These are phyloP conservation scores for Carex parvula DNA, from an alignment of 176 grass and related monocot species.

Conservation along the genomic window DNA sequence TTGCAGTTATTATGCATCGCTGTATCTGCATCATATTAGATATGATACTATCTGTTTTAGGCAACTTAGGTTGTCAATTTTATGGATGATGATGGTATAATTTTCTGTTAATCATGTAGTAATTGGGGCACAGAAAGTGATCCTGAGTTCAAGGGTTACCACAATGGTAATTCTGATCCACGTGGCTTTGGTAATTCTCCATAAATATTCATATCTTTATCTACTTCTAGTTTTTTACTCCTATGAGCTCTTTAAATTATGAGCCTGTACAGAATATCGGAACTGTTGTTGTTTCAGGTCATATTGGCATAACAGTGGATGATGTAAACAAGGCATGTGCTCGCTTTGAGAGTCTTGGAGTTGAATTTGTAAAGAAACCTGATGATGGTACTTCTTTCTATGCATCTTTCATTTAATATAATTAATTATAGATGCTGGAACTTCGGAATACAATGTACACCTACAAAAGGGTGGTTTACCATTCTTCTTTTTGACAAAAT, in stretches of 20 bases:
- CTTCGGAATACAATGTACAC: background rate
- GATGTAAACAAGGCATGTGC: slow-evolving; percentile 87
- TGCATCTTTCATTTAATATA: background rate
- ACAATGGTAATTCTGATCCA: slow-evolving; percentile 96
- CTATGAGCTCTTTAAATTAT: background rate
- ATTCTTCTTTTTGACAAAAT: background rate
- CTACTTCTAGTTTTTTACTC: background rate
- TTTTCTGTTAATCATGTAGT: slow-evolving; percentile 29
- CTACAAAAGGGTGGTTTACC: background rate
- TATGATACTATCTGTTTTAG: background rate
- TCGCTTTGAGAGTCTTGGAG: slow-evolving; percentile 66
- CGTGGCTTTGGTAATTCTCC: slow-evolving; percentile 83
- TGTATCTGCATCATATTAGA: background rate
- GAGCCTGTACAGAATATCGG: background rate
- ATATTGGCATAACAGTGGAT: slow-evolving; percentile 91
- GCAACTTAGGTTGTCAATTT: background rate
- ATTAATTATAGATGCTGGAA: background rate
- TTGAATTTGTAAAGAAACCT: slow-evolving; percentile 86
- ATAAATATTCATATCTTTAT: background rate
- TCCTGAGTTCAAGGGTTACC: slow-evolving; percentile 93
- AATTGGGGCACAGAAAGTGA: slow-evolving; percentile 97
- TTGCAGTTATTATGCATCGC: background rate
- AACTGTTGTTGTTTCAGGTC: slow-evolving; percentile 50
- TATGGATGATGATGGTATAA: background rate
- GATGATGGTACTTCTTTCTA: slow-evolving; percentile 58